These are phyloP conservation scores for Lenwebbia sp. DNA, from an alignment of 345 rosid genomes.

Conservation along the genomic window DNA sequence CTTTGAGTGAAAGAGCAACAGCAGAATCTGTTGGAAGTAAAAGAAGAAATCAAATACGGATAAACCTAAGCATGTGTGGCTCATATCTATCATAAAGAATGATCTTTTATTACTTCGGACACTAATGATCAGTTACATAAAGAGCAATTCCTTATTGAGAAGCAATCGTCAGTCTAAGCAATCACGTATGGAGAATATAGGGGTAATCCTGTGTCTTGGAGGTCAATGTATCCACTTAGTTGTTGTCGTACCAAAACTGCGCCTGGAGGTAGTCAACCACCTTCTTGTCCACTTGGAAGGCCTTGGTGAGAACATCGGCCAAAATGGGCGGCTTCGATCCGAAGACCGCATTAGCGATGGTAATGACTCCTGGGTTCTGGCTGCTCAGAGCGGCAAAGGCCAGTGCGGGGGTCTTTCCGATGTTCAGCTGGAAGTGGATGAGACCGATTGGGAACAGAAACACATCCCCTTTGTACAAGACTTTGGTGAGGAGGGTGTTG, in stretches of 20 bases:
- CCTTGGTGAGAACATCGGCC: neutral
- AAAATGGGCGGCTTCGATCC: neutral
- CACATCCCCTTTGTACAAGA: neutral
- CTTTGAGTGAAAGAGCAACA: too few species aligned
- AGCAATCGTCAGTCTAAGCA: neutral
- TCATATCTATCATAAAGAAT: neutral
- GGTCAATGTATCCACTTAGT: neutral
- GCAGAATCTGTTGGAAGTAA: too few species aligned
- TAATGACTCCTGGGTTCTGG: neutral
- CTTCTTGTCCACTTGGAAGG: neutral
- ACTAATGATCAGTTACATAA: too few species aligned
- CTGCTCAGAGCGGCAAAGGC: neutral
- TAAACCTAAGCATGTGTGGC: too few species aligned
- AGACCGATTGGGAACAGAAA: neutral
- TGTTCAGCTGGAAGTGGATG: neutral
- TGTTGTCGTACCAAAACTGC: neutral
- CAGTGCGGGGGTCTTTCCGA: neutral
- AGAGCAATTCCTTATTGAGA: neutral
- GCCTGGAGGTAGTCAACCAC: neutral
- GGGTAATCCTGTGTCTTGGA: neutral
- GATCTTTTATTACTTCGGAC: neutral
- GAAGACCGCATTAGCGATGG: neutral
- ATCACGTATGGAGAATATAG: neutral
- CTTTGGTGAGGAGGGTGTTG: neutral
- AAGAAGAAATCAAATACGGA: too few species aligned